Conservation (phyloP, 1,284 basidiomycete genomes). For the Cystobasidium sp. region DNA sequence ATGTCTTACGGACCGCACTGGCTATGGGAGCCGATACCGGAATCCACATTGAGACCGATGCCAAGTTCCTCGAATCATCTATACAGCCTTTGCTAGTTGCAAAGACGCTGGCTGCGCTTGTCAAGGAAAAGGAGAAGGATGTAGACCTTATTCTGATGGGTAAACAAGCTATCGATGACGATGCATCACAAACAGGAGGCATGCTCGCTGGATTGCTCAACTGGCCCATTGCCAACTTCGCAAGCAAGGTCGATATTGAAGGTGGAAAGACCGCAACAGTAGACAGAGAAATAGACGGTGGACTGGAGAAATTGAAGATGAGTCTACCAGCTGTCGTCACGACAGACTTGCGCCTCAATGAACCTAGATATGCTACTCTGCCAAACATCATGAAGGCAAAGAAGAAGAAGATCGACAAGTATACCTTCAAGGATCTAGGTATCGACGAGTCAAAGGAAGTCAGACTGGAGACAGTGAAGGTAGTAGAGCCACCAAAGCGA, state of each 20-base stretch:
- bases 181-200: constrained; percentile 94
- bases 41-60: constrained; percentile 85
- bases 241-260: constrained; percentile 80
- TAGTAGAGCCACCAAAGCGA: constrained; percentile 88
- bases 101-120: constrained; percentile 77
- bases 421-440: constrained; percentile 78
- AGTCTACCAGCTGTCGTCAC: constrained; percentile 85
- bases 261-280: constrained; percentile 73
- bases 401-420: constrained; percentile 93
- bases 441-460: constrained; percentile 71
- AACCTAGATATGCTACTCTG: constrained; percentile 90
- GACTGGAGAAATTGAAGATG: constrained; percentile 80
- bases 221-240: constrained; percentile 95
- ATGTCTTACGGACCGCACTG: constrained; percentile 91
- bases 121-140: constrained; percentile 67
- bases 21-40: constrained; percentile 97
- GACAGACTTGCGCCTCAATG: constrained; percentile 80
- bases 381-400: constrained; percentile 70
- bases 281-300: constrained; percentile 93
- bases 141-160: constrained; percentile 90
- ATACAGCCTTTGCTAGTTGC: constrained; percentile 88
- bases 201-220: constrained; percentile 92
- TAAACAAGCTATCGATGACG: constrained; percentile 99
- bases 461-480: constrained; percentile 82
- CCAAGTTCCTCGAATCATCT: constrained; percentile 62